Conservation (phyloP, 129 eudicot genomes). For the Flaveria sonorensis region DNA sequence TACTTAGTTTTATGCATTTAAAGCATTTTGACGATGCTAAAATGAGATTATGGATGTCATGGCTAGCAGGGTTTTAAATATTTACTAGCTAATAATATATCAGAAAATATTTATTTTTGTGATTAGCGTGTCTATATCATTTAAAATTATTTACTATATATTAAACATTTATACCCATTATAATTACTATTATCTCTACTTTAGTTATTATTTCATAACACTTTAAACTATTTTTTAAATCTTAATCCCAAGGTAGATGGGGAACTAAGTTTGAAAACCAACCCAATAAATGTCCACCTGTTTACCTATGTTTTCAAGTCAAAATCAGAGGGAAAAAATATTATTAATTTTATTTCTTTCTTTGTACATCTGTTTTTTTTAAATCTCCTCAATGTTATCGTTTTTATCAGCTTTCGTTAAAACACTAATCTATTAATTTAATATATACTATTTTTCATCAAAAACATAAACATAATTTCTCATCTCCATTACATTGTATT, state of each 20-base stretch:
- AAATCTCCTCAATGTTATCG: too few relatives aligned
- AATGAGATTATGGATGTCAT: too few relatives aligned
- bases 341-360: neutral
- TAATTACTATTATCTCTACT: too few relatives aligned
- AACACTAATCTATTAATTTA: neutral
- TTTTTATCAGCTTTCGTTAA: neutral
- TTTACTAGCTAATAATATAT: too few relatives aligned
- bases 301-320: constrained; percentile 8
- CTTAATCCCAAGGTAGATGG: neutral
- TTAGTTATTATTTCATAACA: too few relatives aligned
- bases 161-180: too few relatives aligned
- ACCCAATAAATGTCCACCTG: constrained; percentile 26
- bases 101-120: too few relatives aligned
- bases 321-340: constrained; percentile 12
- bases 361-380: neutral
- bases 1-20: too few relatives aligned
- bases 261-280: constrained; percentile 12
- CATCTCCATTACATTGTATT: neutral
- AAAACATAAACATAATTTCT: neutral
- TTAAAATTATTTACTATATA: too few relatives aligned
- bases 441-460: neutral
- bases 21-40: too few relatives aligned
- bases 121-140: too few relatives aligned
- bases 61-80: too few relatives aligned
- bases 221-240: neutral